Conservation (phyloP, 345 rosid genomes). For the Aquilaria sinensis region DNA sequence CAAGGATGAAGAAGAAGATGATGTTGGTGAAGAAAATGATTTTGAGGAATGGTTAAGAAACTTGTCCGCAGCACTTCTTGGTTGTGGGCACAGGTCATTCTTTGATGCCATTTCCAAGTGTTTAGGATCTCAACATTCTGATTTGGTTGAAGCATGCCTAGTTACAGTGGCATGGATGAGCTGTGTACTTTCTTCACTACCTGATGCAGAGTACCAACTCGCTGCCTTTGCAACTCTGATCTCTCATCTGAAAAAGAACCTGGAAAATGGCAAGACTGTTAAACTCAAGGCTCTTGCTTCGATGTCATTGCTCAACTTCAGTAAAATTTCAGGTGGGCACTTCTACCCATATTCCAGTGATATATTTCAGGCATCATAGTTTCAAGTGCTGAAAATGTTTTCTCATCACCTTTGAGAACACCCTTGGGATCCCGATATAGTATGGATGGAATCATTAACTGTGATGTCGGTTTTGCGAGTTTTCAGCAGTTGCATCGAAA, state of each 20-base stretch:
- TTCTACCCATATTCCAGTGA: background rate
- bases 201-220: slow-evolving; percentile 29
- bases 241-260: slow-evolving; percentile 34
- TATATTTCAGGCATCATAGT: background rate
- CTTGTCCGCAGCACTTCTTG: slow-evolving; percentile 32
- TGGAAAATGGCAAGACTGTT: slow-evolving; percentile 26
- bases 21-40: slow-evolving; percentile 26
- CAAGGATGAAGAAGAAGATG: slow-evolving; percentile 38
- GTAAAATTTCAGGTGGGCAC: slow-evolving; percentile 42
- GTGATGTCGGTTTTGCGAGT: no score
- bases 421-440: background rate
- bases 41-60: slow-evolving; percentile 31
- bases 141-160: slow-evolving; percentile 33
- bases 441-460: no score
- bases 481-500: no score
- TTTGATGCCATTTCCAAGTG: slow-evolving; percentile 37
- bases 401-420: background rate
- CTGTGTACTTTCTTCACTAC: slow-evolving; percentile 28
- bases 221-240: slow-evolving; percentile 35
- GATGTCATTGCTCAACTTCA: slow-evolving; percentile 40
- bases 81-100: slow-evolving; percentile 29
- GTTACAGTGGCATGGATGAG: slow-evolving; percentile 45
- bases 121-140: slow-evolving; percentile 28
- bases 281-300: slow-evolving; percentile 51
- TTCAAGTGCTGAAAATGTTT: background rate